Evolutionary conservation across 2,329 filamentous ascomycete species (phyloP).

Genomic region (Talaromyces pinophilus): DNA sequence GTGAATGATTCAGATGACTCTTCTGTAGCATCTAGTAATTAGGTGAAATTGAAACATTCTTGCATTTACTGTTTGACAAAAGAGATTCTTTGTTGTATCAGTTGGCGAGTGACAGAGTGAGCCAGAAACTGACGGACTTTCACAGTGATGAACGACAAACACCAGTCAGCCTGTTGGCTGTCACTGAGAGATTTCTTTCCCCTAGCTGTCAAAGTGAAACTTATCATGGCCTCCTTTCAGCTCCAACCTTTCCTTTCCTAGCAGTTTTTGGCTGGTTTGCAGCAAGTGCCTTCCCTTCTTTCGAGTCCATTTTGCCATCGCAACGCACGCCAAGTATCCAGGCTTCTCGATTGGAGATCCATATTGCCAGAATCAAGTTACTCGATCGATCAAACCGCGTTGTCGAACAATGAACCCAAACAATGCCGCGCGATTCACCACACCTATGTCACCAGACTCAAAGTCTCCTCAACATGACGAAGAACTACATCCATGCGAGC

Average conservation of each 20-base stretch:
- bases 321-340: not conserved
- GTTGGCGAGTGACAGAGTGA: not conserved
- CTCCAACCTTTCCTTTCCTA: not conserved
- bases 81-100: not conserved
- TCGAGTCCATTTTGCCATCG: not conserved
- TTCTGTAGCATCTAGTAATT: slow-evolving; percentile 9
- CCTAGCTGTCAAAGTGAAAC: not conserved
- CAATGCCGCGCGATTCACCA: not conserved
- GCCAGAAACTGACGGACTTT: not conserved
- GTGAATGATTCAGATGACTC: slow-evolving; percentile 32
- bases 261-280: not conserved
- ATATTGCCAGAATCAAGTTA: not conserved
- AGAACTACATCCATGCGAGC: not conserved
- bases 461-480: not conserved
- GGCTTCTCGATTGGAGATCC: not conserved
- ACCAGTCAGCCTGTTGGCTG: not conserved
- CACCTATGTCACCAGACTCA: not conserved
- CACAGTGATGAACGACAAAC: not conserved
- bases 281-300: not conserved
- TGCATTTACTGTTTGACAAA: not conserved
- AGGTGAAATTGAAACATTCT: not conserved
- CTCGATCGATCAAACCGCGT: not conserved
- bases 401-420: not conserved
- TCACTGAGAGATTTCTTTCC: not conserved
- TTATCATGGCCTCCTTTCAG: not conserved